Evolutionary conservation across 148 eudicot genomes (phyloP).

Genomic region (Heliamphora exappendiculata): DNA sequence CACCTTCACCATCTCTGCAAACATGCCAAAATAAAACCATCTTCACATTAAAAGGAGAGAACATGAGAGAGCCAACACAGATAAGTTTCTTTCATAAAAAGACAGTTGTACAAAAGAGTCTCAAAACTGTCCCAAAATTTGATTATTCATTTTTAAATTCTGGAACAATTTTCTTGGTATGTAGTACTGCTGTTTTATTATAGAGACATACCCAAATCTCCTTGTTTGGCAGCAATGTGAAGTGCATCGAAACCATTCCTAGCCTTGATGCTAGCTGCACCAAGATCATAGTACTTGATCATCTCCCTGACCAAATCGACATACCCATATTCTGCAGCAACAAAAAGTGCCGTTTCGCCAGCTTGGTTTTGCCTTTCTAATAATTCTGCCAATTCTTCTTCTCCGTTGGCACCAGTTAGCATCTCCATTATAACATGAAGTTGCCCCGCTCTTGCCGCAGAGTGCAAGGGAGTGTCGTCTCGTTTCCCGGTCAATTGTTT

Average conservation of each 20-base stretch:
- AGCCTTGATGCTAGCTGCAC: slow-evolving; percentile 63
- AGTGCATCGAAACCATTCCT: slow-evolving; percentile 77
- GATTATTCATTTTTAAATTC: neutral
- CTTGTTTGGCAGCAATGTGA: slow-evolving; percentile 82
- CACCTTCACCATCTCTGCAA: slow-evolving; percentile 52
- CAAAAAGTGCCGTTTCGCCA: slow-evolving; percentile 72
- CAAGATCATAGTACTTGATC: slow-evolving; percentile 54
- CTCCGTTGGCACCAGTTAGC: slow-evolving; percentile 27
- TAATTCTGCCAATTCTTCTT: slow-evolving; percentile 43
- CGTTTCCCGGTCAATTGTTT: slow-evolving; percentile 76
- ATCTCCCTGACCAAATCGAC: slow-evolving; percentile 41
- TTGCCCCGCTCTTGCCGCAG: slow-evolving; percentile 47
- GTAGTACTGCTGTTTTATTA: no score
- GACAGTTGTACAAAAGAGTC: no score
- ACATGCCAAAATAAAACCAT: slow-evolving; percentile 3
- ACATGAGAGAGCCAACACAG: neutral
- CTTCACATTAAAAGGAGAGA: neutral
- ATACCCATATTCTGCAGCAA: slow-evolving; percentile 68
- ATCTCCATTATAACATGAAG: slow-evolving; percentile 37
- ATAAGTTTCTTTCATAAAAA: no score
- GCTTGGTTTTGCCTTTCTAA: slow-evolving; percentile 58
- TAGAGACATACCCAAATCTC: slow-evolving; percentile 54
- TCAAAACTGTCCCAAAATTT: no score
- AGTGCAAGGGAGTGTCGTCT: slow-evolving; percentile 43
- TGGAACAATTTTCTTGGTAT: no score